Evolutionary conservation across 306 rosid species (phyloP), one percentile per base, ranked within the genome.

Genomic region (Hippophae tibetana): DNA sequence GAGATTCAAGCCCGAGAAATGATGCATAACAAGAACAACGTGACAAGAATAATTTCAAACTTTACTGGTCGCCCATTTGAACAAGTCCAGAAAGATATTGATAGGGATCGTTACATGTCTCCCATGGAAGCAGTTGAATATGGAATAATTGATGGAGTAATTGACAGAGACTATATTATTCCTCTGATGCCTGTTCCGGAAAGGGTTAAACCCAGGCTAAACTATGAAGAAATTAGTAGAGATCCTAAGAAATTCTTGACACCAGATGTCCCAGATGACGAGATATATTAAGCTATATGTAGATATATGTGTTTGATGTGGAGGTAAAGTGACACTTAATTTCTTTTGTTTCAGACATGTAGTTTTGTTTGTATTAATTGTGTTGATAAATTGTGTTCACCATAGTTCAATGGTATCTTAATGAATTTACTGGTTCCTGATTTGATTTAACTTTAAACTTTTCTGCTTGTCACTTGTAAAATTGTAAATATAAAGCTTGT

Each of bases 71-170:
- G 96, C 62, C 48, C 96, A 46, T 68, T 81, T 7, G 95, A 85
- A 53, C 96, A 92, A 77, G 89, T 92, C 61, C 79, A 74, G 74
- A 83, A 81, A 60, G 96, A 92, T 67, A 85, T 92, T 11, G 96
- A 92, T 47, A 69, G 89, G 76, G 98, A 92, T 75, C 82, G 81
- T 49, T 92, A 92, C 31, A 72, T 92, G 93, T 87, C 98, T 45
- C 96, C 96, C 43, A 92, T 88, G 50, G 98, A 92, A 75, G 98
- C 86, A 5, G 96, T 88, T 61, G 98, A 92, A 60, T 92, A 85
- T 80, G 99, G 96, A 83, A 72, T 88, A 14, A 74, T 85, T 41
- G 95, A 88, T 54, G 95, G 93, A 26, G 96, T 92, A n/a, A 92
- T 92, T 11, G 95, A 92, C 42, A 72, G 74, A 55, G 96, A 85